Base-by-base conservation (phyloP, 176 grass and related monocot species). In the Bolboschoenus planiculmis region DNA sequence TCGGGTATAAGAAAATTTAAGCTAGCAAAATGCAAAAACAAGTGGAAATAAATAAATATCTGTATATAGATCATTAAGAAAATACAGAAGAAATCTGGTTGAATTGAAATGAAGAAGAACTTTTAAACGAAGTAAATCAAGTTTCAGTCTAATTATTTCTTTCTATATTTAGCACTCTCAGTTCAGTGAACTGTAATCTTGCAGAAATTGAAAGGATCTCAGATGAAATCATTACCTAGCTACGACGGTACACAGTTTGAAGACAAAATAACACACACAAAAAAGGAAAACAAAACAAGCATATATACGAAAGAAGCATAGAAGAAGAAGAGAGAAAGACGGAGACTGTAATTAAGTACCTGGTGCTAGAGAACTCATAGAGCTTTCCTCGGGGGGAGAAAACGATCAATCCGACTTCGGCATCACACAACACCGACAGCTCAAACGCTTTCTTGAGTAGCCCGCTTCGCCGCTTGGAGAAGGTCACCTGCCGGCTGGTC, bases 381-480 rank as follows among this genome's bases (percentile, higher is more conserved):
- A 82, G 37, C 56, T 82, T 82, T 42, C 79, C 79, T 3, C 79
- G 34, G 6, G 53, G 58, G 3, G 79, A 82, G 58, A 82, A 82
- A 64, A 82, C 57, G 26, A 82, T 30, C 1, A 82, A 11, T 10
- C 79, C 79, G 14, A 82, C 79, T 44, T 82, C 79, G 2, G 79
- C 79, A 48, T 82, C 79, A 5, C 79, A 82, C 7, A 82, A 23
- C 57, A 82, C 79, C 2, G 79, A 63, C 55, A 82, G 24, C 57
- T 82, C 79, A 26, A 82, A 82, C 21, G 79, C 79, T 39, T 82
- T 82, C 79, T 82, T 82, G 21, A 82, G 79, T 1, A 82, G 79
- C 37, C 79, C 79, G 23, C 59, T 82, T 48, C 79, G 53, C 79
- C 79, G 53, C 79, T 82, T 82, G 8, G 79, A 82, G 24, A 82